Base-by-base conservation (phyloP, 306 rosid genomes). In the Styphnolobium japonicum region DNA sequence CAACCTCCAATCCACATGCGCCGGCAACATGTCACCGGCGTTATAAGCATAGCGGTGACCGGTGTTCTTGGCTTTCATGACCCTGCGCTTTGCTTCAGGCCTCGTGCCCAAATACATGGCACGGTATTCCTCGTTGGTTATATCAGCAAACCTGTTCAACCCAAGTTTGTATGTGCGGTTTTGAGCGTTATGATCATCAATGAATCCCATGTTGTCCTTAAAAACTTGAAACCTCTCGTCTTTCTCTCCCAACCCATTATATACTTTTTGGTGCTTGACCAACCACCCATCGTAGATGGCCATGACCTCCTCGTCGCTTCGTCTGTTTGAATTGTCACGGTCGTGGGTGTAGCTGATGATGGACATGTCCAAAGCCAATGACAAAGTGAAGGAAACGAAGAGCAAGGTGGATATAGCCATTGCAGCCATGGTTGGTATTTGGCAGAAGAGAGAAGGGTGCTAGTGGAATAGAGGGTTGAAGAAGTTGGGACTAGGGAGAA, bases 1-100 rank as follows among this genome's bases (percentile, higher is more conserved):
- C 1, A n/a, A 45, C 85, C 96, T 91, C 99, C 99, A 95, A 77
- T 95, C 99, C 0, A 95, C 88, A 11, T 88, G 81, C 21, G 42
- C 52, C 62, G 98, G 98, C 88, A 91, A 69, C 49, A 27, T 19
- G 5, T 90, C 97, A 10, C 63, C 71, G 48, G 82, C 81, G 5
- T 48, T 49, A 8, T 31, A 46, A 40, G 88, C 79, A 25, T 95
- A 95, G 4, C 97, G 89, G 68, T 36, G 88, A 75, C 94, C 86
- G 37, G 88, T 68, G 37, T 21, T 86, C 85, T 81, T 87, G 22
- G 85, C 67, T 79, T 89, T 91, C 86, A 85, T 82, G 67, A 91
- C 55, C 77, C 92, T 82, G 0, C 98, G 83, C 19, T 75, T 86
- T 0, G 88, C 66, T 16, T 90, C 92, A 10, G 67, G 56, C 14